Percentiles rank a stretch among this genome's conserved stretches.
phyloP scores from a whole-genome alignment of 2,329 filamentous ascomycete genomes.

The Aureobasidium vineae region DNA sequence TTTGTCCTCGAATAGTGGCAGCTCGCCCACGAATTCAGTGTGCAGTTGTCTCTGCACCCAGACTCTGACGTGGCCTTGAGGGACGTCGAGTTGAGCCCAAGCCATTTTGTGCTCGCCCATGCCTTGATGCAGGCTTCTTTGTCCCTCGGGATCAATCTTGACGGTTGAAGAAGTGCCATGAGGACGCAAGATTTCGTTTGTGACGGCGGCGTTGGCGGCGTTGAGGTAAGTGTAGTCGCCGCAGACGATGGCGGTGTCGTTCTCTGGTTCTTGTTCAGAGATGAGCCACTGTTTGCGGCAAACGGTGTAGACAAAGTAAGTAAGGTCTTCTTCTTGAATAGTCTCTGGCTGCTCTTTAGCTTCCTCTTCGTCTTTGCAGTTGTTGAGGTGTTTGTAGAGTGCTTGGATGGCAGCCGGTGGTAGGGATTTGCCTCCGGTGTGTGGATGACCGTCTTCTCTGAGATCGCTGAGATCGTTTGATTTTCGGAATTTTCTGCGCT shows the following conservation, averaged over 20 bases:
- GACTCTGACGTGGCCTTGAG: conserved; percentile 11
- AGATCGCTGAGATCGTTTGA: neutral
- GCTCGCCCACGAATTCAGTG: conserved; percentile 4
- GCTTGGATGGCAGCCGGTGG: neutral
- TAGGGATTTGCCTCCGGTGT: conserved; percentile 1
- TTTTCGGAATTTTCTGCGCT: neutral
- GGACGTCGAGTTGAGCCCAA: conserved; percentile 3
- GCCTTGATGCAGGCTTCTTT: neutral
- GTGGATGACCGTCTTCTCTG: neutral
- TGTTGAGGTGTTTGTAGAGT: neutral
- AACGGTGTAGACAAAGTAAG: conserved; percentile 23
- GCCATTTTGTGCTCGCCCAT: conserved; percentile 5
- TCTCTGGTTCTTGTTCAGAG: neutral
- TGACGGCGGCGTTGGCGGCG: conserved; percentile 17
- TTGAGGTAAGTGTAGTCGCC: conserved; percentile 7
- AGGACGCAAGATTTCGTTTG: conserved; percentile 13
- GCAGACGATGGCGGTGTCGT: neutral
- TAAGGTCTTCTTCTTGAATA: conserved; percentile 5
- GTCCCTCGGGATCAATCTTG: neutral
- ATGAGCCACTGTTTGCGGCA: conserved; percentile 20
- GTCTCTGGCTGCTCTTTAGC: neutral
- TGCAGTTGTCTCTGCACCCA: conserved; percentile 15
- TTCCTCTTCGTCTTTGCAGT: neutral
- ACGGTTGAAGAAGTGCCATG: neutral
- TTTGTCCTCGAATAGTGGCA: conserved; percentile 12